Evolutionary conservation across 371 early-diverging fungal species (phyloP).

Genomic region (Circinella umbellata): DNA sequence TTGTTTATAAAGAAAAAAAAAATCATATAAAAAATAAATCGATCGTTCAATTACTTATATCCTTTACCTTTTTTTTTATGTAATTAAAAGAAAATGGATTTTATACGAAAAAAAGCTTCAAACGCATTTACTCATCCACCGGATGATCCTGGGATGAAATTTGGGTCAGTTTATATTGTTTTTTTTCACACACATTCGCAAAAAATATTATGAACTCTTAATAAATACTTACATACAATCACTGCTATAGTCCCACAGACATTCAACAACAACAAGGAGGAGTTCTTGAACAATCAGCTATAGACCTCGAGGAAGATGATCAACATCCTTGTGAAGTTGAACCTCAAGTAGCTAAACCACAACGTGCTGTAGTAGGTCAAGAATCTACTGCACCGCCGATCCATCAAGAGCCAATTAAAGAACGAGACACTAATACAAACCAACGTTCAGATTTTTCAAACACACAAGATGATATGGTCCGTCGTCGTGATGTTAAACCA

Average conservation of each 20-base stretch:
- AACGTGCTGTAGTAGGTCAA: slow-evolving; percentile 21
- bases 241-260: neutral
- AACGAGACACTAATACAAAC: neutral
- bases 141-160: neutral
- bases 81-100: neutral
- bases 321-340: neutral
- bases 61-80: neutral
- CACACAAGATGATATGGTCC: neutral
- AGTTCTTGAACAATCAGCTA: slow-evolving; percentile 2
- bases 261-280: neutral
- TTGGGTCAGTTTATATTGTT: neutral
- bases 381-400: neutral
- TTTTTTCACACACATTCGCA: neutral
- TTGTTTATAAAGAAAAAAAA: too few relatives aligned
- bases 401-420: slow-evolving; percentile 15
- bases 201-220: too few relatives aligned
- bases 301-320: neutral
- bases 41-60: too few relatives aligned
- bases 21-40: too few relatives aligned
- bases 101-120: slow-evolving; percentile 1
- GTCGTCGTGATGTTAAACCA: neutral
- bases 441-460: slow-evolving; percentile 3
- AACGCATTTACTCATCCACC: neutral
- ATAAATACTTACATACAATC: too few relatives aligned
- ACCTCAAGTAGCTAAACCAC: neutral